Conservation (phyloP, 129 eudicot species). For the Smallanthus sonchifolius region DNA sequence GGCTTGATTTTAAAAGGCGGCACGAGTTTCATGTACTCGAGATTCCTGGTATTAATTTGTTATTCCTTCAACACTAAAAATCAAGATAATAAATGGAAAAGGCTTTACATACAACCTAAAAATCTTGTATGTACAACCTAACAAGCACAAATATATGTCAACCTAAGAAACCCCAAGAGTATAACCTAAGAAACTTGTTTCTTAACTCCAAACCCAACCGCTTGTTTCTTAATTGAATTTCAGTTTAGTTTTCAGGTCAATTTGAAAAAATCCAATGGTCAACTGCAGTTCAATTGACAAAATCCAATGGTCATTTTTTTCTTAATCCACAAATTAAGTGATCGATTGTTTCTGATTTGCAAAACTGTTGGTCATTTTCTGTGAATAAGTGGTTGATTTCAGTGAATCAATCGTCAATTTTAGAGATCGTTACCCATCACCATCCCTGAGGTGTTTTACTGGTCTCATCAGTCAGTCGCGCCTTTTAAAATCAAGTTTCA, state of each 20-base stretch:
- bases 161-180: neutral
- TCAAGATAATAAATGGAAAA: neutral
- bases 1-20: neutral
- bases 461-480: neutral
- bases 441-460: neutral
- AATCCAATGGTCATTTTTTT: neutral
- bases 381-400: no score
- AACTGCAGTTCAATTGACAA: neutral
- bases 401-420: no score
- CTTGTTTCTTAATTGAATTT: neutral
- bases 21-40: neutral
- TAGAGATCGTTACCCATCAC: neutral
- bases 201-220: neutral
- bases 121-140: neutral
- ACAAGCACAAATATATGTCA: neutral
- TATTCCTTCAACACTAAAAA: neutral
- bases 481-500: neutral
- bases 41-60: neutral
- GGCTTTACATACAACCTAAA: neutral
- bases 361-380: neutral
- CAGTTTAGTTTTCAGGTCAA: neutral
- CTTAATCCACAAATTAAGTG: neutral
- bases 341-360: neutral
- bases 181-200: neutral
- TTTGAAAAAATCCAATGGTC: neutral